Base-by-base conservation (phyloP, 805 yeast species). In the Kodamaea hsintzibuensis region DNA sequence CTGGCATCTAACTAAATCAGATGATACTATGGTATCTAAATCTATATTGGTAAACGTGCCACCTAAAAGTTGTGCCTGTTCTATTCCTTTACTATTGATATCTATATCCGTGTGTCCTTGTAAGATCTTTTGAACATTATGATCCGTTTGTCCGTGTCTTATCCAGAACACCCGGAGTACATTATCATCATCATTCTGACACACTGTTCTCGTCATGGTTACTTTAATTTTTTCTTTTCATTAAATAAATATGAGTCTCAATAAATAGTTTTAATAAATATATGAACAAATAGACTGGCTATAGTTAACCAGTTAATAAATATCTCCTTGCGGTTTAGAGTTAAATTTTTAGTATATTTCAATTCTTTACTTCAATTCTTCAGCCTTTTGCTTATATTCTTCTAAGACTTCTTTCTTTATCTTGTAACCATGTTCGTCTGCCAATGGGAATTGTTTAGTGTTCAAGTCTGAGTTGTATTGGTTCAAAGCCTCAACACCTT, bases 71-170 rank as follows among this genome's bases (percentile, higher is more conserved):
- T 60, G 60, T 1, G 92, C 91, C 65, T 90, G 96, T 2, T 70
- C 60, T 1, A 63, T 53, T 0, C 97, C 96, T 2, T 73, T 76
- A 0, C 70, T 79, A 62, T 89, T 89, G 52, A 91, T 64, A 16
- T 82, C 79, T 3, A 84, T 82, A 63, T 90, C 86, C 45, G 75
- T 62, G 63, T 90, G 96, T 1, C 97, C 97, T 68, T 90, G 97
- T 39, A 90, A 68, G 48, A 87, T 86, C 68, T 83, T 86, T 51
- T 79, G 65, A 39, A 78, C 76, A 64, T 90, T 90, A 68, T 86
- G 85, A 53, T 84, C 84, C 0, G 97, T 90, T 66, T 88, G 95
- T 1, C 96, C 97, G 62, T 90, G 97, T 62, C 97, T 81, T 3
- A 90, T 82, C 4, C 89, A 67, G 58, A 86, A 85, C 2, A 88